Evolutionary conservation across 345 rosid species (phyloP).

Genomic region (Rubroshorea leprosula): DNA sequence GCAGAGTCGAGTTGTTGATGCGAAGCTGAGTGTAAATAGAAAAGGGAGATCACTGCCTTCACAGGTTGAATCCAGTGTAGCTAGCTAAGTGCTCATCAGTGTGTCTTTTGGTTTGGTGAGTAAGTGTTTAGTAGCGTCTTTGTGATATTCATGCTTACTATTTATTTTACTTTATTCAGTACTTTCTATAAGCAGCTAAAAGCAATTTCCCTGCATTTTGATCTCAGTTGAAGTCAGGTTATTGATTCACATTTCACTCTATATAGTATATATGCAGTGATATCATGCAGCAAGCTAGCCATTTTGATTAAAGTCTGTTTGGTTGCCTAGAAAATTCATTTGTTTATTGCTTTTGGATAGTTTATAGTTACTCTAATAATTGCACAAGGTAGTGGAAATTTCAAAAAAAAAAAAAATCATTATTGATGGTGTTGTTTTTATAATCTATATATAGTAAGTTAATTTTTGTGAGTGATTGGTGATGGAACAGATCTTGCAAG

Average conservation of each 20-base stretch:
- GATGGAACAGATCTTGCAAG: constrained; percentile 36
- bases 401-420: too few relatives aligned
- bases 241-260: too few relatives aligned
- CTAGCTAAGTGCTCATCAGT: not conserved
- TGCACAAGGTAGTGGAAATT: not conserved
- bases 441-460: too few relatives aligned
- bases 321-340: constrained; percentile 4
- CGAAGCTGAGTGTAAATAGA: constrained; percentile 12
- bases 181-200: not conserved
- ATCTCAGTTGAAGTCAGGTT: not conserved
- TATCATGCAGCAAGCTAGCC: not conserved
- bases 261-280: too few relatives aligned
- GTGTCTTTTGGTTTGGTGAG: not conserved
- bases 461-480: constrained; percentile 16
- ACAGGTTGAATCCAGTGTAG: not conserved
- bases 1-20: constrained; percentile 5
- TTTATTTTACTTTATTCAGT: too few relatives aligned
- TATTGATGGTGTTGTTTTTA: too few relatives aligned
- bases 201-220: not conserved
- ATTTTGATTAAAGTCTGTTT: not conserved
- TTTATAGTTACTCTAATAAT: too few relatives aligned
- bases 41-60: not conserved
- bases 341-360: too few relatives aligned
- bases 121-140: too few relatives aligned
- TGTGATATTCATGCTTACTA: too few relatives aligned